These are phyloP conservation scores for Earliella scabrosa DNA, from an alignment of 1,284 basidiomycete genomes.

Conservation along the genomic window DNA sequence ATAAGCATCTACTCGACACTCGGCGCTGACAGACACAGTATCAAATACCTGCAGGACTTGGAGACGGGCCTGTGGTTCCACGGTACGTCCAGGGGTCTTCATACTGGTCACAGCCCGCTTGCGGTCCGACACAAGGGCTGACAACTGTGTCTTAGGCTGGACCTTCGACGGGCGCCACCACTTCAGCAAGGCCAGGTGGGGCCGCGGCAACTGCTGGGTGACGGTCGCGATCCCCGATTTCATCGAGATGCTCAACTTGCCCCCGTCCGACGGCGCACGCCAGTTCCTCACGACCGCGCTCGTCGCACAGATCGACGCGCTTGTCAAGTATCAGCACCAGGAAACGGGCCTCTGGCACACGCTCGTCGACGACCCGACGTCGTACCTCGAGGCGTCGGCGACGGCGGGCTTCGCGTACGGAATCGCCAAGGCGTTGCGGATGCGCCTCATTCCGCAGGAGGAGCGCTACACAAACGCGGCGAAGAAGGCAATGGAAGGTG, in stretches of 20 bases:
- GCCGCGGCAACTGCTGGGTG: conserved; percentile 69
- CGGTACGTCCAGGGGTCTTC: conserved; percentile 38
- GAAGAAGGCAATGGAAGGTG: conserved; percentile 54
- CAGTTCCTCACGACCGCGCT: conserved; percentile 52
- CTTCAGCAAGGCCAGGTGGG: conserved; percentile 63
- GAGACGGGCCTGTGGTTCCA: conserved; percentile 59
- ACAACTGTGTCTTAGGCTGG: conserved; percentile 53
- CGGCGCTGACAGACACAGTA: conserved; percentile 13
- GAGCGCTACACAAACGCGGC: conserved; percentile 49
- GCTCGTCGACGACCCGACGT: conserved; percentile 57
- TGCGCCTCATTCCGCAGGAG: conserved; percentile 49
- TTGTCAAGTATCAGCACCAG: conserved; percentile 54
- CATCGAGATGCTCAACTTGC: conserved; percentile 53
- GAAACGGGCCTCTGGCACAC: conserved; percentile 66
- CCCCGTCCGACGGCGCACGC: conserved; percentile 47
- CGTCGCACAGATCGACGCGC: conserved; percentile 56
- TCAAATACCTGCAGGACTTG: conserved; percentile 55
- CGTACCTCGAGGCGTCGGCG: conserved; percentile 64
- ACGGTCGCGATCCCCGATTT: conserved; percentile 68
- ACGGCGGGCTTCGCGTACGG: conserved; percentile 69
- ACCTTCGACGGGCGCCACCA: conserved; percentile 55
- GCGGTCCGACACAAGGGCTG: too few relatives aligned
- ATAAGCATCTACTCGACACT: background rate
- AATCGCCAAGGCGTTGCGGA: conserved; percentile 57
- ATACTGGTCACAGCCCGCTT: background rate